Conservation (phyloP, 768 basidiomycete genomes). For the Trametes gibbosa region DNA sequence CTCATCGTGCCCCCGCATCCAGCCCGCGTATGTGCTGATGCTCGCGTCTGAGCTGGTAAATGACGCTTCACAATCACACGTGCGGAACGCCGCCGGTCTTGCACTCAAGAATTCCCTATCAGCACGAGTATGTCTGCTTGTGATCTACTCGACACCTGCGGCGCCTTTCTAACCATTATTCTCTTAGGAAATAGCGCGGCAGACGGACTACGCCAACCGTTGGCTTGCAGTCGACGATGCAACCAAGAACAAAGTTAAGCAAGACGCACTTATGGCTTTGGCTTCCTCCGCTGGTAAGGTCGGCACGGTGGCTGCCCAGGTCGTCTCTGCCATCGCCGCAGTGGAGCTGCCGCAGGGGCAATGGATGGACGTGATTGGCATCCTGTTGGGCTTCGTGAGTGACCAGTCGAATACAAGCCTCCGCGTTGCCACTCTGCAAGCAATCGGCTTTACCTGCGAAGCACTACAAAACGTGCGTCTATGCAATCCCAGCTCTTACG, state of each 20-base stretch:
- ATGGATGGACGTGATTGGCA: slow-evolving; percentile 89
- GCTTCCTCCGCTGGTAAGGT: slow-evolving; percentile 69
- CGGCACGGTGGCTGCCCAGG: slow-evolving; percentile 87
- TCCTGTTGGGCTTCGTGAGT: slow-evolving; percentile 85
- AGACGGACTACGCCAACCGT: slow-evolving; percentile 70
- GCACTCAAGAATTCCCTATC: slow-evolving; percentile 94
- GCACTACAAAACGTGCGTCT: slow-evolving; percentile 67
- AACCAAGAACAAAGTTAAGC: slow-evolving; percentile 80
- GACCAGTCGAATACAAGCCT: slow-evolving; percentile 67
- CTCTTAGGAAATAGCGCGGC: slow-evolving; percentile 68
- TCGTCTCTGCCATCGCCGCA: slow-evolving; percentile 90
- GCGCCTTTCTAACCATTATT: slow-evolving; percentile 18
- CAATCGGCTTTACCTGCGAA: slow-evolving; percentile 98
- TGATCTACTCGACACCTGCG: slow-evolving; percentile 24
- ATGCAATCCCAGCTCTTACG: slow-evolving; percentile 1
- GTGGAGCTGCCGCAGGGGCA: slow-evolving; percentile 86
- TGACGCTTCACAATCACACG: slow-evolving; percentile 64
- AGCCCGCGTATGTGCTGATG: slow-evolving; percentile 94
- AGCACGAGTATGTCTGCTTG: slow-evolving; percentile 65
- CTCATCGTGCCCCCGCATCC: slow-evolving; percentile 23
- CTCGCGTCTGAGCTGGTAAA: slow-evolving; percentile 83
- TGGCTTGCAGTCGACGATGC: slow-evolving; percentile 78
- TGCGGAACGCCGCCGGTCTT: slow-evolving; percentile 93
- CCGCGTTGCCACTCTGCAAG: slow-evolving; percentile 84
- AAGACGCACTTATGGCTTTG: slow-evolving; percentile 79